Evolutionary conservation across 306 rosid genomes (phyloP), one percentile per base, ranked within the genome.

Genomic region (Vigna trinervia): DNA sequence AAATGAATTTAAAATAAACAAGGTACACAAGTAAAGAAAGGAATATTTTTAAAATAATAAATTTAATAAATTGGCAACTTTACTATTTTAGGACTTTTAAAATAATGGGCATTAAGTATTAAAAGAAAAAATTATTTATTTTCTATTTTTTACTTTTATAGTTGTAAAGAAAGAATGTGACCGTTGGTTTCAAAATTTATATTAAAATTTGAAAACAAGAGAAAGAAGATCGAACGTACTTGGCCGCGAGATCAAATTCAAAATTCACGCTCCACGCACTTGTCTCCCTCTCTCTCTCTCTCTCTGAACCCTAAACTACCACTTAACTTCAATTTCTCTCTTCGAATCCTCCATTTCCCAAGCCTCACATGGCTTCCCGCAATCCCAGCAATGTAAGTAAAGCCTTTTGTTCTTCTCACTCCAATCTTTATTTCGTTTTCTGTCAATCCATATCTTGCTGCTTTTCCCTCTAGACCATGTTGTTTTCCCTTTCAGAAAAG

Each of bases 341-440:
- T 2, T 34, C 57, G 47, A 41, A 58, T 26, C 3, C 62, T 70
- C 28, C 51, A 36, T 13, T 13, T 34, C 45, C 39, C 67, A 75
- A 23, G 73, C 76, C 75, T 34, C 60, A 20, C 76, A 90, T 96
- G 99, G 81, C 94, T 64, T 85, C 91, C 30, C 90, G 98, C 15
- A 96, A 89, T 85, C 96, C 1, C 41, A 0, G 20, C 20, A 60
- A 6, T 36, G 64, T 58, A 58, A 26, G 62, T 58, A 12, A 36
- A 54, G 26, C 22, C 22, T 20, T 51, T 8, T 53, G 12, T 5
- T 53, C 20, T 2, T 50, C 54, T 5, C 3, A 5, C 54, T 50
- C 19, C 19, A 10, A 10, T n/a, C 22, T 23, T 5, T 26, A n/a
- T 4, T 28, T 26, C 19, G 6, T 58, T 58, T 57, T 23, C 15